phyloP scores from a whole-genome alignment of 768 basidiomycete genomes.

The Pisolithus sp. region DNA sequence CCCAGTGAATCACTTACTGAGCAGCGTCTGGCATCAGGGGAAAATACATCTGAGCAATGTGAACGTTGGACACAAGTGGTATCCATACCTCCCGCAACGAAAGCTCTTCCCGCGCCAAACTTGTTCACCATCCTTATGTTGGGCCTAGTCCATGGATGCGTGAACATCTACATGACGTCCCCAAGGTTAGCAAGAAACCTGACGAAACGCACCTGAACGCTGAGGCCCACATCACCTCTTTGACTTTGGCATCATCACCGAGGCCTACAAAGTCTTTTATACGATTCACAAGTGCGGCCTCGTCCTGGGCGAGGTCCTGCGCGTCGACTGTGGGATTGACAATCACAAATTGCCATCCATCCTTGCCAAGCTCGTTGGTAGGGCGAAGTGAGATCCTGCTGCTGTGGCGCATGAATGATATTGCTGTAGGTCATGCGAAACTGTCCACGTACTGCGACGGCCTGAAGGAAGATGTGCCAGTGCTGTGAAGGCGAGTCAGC shows the following conservation, averaged over 20 bases:
- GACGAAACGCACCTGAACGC: constrained; percentile 21
- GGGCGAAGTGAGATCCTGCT: constrained; percentile 4
- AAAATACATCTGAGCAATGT: too few species aligned
- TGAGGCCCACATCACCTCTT: constrained; percentile 19
- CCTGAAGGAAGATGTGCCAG: constrained; percentile 17
- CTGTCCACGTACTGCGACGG: not conserved
- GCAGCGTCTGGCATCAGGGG: too few species aligned
- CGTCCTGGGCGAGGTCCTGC: constrained; percentile 11
- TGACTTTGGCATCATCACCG: too few species aligned
- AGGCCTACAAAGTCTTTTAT: constrained; percentile 25
- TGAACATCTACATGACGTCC: too few species aligned
- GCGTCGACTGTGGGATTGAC: constrained; percentile 5
- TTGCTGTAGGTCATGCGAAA: not conserved
- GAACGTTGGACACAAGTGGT: too few species aligned
- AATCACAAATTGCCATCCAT: constrained; percentile 16
- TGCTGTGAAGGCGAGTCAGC: constrained; percentile 7
- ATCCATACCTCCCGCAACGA: too few species aligned
- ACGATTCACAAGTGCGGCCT: constrained; percentile 23
- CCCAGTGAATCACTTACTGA: not conserved
- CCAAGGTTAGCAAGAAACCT: not conserved
- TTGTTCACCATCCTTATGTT: constrained; percentile 13
- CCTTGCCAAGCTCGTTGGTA: constrained; percentile 13
- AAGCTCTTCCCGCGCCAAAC: not conserved
- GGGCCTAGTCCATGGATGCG: not conserved
- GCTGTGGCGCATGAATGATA: too few species aligned